Conservation (phyloP, 371 early-diverging fungal species). For the Mucor piriformis region DNA sequence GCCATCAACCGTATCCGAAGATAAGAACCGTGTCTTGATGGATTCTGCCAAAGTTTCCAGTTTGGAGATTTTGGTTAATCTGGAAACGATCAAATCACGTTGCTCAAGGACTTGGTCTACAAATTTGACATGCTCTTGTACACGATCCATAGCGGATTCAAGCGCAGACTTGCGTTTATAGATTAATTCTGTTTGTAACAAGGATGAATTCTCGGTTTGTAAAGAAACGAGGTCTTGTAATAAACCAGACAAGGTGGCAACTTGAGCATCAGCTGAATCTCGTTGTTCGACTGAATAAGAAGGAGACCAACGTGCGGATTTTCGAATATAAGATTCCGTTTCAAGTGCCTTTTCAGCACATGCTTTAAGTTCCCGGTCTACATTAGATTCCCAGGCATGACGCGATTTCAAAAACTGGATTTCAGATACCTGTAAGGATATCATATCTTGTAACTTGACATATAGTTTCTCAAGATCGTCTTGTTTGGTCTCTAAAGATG, state of each 20-base stretch:
- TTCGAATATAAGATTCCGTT: constrained; percentile 22
- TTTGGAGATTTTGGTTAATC: constrained; percentile 2
- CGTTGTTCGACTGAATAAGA: neutral
- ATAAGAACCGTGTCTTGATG: constrained; percentile 18
- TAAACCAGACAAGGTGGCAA: neutral
- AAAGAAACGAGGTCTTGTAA: neutral
- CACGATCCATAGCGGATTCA: constrained; percentile 1
- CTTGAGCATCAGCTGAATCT: neutral
- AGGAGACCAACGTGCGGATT: constrained; percentile 27
- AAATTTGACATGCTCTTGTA: constrained; percentile 14
- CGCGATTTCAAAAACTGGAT: constrained; percentile 15
- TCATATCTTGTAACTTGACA: constrained; percentile 15
- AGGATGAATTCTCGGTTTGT: neutral
- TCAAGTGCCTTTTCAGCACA: constrained; percentile 21
- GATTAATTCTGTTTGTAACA: constrained; percentile 7
- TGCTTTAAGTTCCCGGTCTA: constrained; percentile 7
- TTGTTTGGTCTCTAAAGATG: neutral
- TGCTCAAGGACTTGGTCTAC: constrained; percentile 17
- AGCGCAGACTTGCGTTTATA: constrained; percentile 3
- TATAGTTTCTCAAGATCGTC: constrained; percentile 8
- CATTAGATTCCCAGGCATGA: constrained; percentile 23
- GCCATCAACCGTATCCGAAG: constrained; percentile 10
- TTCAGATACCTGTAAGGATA: constrained; percentile 14
- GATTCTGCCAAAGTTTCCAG: constrained; percentile 21
- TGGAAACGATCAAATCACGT: neutral